These are phyloP conservation scores for Penicillium flavigenum DNA, from an alignment of 495 filamentous ascomycete genomes.

Conservation along the genomic window DNA sequence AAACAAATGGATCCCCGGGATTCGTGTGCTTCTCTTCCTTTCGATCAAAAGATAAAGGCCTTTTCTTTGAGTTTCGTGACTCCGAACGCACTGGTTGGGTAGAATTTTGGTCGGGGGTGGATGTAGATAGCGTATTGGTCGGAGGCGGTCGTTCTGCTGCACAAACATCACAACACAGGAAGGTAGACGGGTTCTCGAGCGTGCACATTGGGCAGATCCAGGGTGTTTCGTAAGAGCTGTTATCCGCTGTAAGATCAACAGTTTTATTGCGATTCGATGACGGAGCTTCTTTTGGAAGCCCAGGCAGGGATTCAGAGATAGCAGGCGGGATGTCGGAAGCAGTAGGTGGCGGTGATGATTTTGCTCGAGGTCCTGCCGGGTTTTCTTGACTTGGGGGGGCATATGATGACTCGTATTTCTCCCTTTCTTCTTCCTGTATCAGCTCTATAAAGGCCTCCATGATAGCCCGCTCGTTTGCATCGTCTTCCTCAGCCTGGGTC, in stretches of 20 bases:
- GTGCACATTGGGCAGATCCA: conserved; percentile 85
- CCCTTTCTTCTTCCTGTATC: conserved; percentile 78
- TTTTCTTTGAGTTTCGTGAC: conserved; percentile 26
- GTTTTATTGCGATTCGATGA: conserved; percentile 4
- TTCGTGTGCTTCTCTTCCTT: conserved; percentile 15
- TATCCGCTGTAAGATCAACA: conserved; percentile 26
- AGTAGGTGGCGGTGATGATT: conserved; percentile 23
- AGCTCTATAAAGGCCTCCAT: conserved; percentile 83
- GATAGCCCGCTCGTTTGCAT: conserved; percentile 89
- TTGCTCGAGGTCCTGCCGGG: conserved; percentile 53
- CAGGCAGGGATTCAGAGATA: conserved; percentile 7
- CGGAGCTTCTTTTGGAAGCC: conserved; percentile 1
- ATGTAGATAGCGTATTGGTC: conserved; percentile 21
- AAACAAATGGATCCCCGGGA: conserved; percentile 26
- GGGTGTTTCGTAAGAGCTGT: conserved; percentile 35
- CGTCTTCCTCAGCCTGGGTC: conserved; percentile 84
- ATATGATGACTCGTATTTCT: conserved; percentile 65
- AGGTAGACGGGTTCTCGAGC: conserved; percentile 70
- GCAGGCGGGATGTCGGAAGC: conserved; percentile 12
- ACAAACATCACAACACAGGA: conserved; percentile 77
- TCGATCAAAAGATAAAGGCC: conserved; percentile 13
- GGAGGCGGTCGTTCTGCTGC: conserved; percentile 58
- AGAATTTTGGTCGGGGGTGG: conserved; percentile 3
- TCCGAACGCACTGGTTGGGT: conserved; percentile 12
- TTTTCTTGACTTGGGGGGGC: conserved; percentile 61